These are phyloP conservation scores for Pharus latifolius DNA, from an alignment of 176 grass and related monocot species.

Conservation along the genomic window DNA sequence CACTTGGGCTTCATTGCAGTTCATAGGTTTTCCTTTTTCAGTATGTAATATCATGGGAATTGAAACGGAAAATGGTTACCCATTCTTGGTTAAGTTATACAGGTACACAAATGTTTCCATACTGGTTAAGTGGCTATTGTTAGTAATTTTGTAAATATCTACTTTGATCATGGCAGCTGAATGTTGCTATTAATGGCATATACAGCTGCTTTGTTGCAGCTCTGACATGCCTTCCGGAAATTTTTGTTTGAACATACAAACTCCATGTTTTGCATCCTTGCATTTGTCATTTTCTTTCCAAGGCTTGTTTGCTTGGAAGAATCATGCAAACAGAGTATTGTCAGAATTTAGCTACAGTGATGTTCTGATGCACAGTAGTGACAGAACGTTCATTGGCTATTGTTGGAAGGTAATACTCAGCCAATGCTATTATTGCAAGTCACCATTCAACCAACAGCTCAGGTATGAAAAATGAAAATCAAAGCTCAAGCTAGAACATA, in stretches of 20 bases:
- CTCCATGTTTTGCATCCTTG: background rate
- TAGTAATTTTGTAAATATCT: background rate
- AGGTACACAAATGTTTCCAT: background rate
- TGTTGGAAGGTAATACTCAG: background rate
- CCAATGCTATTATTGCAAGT: background rate
- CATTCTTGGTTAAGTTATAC: background rate
- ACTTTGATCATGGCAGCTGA: background rate
- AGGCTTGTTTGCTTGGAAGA: background rate
- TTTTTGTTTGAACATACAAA: background rate
- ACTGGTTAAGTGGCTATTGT: background rate
- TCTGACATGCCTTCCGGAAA: background rate
- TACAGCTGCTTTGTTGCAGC: background rate
- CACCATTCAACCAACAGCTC: background rate
- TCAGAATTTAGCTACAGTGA: background rate
- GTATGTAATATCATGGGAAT: background rate
- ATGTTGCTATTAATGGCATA: background rate
- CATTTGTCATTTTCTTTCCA: background rate
- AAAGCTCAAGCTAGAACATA: background rate
- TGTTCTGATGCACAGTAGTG: too few species aligned
- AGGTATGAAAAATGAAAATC: background rate
- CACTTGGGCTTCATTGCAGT: conserved; percentile 42
- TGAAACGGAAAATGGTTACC: background rate
- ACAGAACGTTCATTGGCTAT: too few species aligned
- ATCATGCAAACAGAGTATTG: background rate
- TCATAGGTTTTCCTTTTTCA: conserved; percentile 14